Evolutionary conservation across 257 asterid species (phyloP), one percentile per base, ranked within the genome.

Genomic region (Cruciata laevipes): DNA sequence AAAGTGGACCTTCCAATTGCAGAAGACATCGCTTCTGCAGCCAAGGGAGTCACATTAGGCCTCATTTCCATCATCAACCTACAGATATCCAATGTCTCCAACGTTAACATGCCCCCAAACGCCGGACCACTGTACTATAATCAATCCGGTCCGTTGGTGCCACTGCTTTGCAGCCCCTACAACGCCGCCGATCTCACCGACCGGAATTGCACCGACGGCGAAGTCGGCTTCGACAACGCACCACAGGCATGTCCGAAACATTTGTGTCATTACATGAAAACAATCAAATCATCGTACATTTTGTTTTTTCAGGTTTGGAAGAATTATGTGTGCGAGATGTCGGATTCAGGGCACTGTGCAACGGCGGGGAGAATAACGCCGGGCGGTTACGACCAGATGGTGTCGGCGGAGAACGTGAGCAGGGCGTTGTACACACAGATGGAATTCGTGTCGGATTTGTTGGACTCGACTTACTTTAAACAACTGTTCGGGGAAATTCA

Each of bases 351-450:
- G 16, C 65, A 67, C 6, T 81, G 86, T 27, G 72, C 58, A 8
- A 76, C 86, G 13, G 53, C 64, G 0, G 86, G 86, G 3, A 66
- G 86, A 47, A 63, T 78, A 52, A 81, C 83, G 27, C 83, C 81
- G 0, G 5, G 8, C 2, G 53, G 21, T 21, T 81, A 81, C 73
- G 62, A 59, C 14, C 72, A 73, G 20, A 38, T 78, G 31, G 65
- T 69, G 0, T 57, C 78, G 18, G 53, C 76, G 6, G 69, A 49
- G 51, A 81, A 76, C 65, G 73, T 75, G 66, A 76, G 79, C 73
- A 35, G 24, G 6, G 70, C 77, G 30, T 52, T 81, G 51, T 61
- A 78, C 60, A 61, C 66, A 0, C 74, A 71, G 63, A 74, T 60
- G 61, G 81, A 81, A 12, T 76, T 81, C 55, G 52, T 78, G 67